Percentiles rank a stretch among this genome's conserved stretches.
phyloP scores from a whole-genome alignment of 2,329 filamentous ascomycete genomes.

The Neodidymelliopsis sp. region DNA sequence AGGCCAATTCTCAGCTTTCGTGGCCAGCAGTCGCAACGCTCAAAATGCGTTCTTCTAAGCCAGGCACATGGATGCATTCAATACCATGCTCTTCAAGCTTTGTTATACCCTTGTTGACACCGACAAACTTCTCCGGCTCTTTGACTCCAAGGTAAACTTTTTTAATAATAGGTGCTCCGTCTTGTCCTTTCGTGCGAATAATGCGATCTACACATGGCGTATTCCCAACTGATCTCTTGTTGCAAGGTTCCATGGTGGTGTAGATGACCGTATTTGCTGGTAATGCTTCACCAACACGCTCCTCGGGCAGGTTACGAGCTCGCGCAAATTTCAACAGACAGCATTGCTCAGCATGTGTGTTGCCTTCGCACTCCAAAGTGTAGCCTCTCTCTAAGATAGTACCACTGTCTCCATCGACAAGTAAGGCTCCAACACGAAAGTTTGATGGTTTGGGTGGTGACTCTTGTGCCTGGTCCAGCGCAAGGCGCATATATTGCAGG shows the following conservation, averaged over 20 bases:
- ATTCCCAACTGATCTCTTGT: slow-evolving; percentile 76
- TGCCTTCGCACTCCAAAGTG: slow-evolving; percentile 87
- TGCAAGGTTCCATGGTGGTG: slow-evolving; percentile 92
- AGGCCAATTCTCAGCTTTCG: slow-evolving; percentile 39
- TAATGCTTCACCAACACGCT: slow-evolving; percentile 60
- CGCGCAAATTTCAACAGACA: slow-evolving; percentile 76
- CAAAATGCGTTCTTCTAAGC: slow-evolving; percentile 82
- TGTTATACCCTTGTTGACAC: slow-evolving; percentile 75
- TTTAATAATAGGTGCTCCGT: slow-evolving; percentile 66
- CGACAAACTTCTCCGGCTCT: slow-evolving; percentile 91
- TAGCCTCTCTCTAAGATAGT: slow-evolving; percentile 80
- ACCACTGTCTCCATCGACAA: slow-evolving; percentile 67
- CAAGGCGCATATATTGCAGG: slow-evolving; percentile 68
- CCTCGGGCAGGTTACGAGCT: slow-evolving; percentile 56
- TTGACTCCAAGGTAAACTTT: slow-evolving; percentile 87
- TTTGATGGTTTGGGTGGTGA: slow-evolving; percentile 90
- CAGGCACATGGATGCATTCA: slow-evolving; percentile 73
- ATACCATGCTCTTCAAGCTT: slow-evolving; percentile 77
- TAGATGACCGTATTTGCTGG: slow-evolving; percentile 72
- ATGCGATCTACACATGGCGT: slow-evolving; percentile 81
- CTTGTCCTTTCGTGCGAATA: slow-evolving; percentile 55
- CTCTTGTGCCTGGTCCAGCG: slow-evolving; percentile 76
- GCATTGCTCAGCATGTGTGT: slow-evolving; percentile 96
- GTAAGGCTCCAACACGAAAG: slow-evolving; percentile 92
- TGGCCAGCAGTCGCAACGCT: slow-evolving; percentile 86